phyloP scores from a whole-genome alignment of 1,284 basidiomycete species.

The Testicularia cyperi region DNA sequence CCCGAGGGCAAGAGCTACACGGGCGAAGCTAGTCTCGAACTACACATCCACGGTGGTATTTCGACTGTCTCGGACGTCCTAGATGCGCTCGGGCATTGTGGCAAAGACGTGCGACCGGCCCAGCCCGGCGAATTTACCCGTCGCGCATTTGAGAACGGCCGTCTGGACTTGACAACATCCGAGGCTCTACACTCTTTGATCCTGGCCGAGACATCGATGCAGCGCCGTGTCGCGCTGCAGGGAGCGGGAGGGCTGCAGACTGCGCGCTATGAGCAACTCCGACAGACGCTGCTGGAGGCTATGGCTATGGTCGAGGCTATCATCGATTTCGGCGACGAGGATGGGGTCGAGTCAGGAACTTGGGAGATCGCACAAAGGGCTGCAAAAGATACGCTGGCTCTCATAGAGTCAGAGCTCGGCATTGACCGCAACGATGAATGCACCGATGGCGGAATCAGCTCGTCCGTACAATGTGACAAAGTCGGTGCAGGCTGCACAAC shows the following conservation, averaged over 20 bases:
- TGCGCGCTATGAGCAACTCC: constrained; percentile 68
- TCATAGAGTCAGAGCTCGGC: constrained; percentile 11
- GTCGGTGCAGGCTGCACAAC: too few species aligned
- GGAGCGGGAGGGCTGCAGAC: constrained; percentile 65
- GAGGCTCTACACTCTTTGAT: constrained; percentile 82
- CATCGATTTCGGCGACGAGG: constrained; percentile 87
- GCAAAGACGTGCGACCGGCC: constrained; percentile 67
- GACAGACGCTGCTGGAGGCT: constrained; percentile 70
- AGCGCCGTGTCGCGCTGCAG: constrained; percentile 72
- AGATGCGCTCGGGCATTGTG: constrained; percentile 65
- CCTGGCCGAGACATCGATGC: constrained; percentile 78
- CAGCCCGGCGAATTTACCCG: constrained; percentile 84
- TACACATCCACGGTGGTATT: constrained; percentile 83
- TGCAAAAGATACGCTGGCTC: not conserved
- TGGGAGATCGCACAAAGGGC: too few species aligned
- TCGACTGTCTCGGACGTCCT: constrained; percentile 74
- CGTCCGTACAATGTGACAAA: too few species aligned
- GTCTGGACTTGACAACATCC: constrained; percentile 78
- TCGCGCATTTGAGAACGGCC: constrained; percentile 74
- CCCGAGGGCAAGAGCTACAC: constrained; percentile 75
- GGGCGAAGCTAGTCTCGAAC: constrained; percentile 76
- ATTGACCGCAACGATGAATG: not conserved
- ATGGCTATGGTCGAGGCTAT: constrained; percentile 79
- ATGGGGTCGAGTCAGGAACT: constrained; percentile 77
- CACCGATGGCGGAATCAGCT: not conserved